These are phyloP conservation scores for Mycena haematopus DNA, from an alignment of 768 basidiomycete species.

Conservation along the genomic window DNA sequence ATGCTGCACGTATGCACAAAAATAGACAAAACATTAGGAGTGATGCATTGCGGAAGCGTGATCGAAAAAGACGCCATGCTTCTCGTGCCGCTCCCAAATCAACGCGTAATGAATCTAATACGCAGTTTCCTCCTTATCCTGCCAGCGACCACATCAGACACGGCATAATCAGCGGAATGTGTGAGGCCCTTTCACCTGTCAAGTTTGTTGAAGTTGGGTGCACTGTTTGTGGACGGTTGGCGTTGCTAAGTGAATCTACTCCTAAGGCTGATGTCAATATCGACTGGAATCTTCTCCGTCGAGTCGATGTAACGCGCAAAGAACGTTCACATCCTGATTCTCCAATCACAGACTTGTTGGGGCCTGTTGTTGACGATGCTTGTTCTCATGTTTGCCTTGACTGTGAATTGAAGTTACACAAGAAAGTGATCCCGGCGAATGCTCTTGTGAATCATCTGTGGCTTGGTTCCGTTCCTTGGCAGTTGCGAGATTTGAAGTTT, in stretches of 20 bases:
- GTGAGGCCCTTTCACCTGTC: too few relatives aligned
- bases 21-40: too few relatives aligned
- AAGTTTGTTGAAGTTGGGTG: neutral
- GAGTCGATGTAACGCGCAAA: neutral
- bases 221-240: neutral
- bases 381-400: neutral
- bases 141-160: too few relatives aligned
- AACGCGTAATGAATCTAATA: too few relatives aligned
- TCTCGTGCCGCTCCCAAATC: too few relatives aligned
- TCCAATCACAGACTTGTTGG: neutral
- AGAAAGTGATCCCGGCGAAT: neutral
- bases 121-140: too few relatives aligned
- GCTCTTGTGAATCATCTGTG: neutral
- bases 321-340: neutral
- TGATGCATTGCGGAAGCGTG: too few relatives aligned
- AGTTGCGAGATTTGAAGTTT: conserved; percentile 29
- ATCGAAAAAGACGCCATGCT: too few relatives aligned
- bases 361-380: neutral
- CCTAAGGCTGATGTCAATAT: neutral
- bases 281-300: neutral
- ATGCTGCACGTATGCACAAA: too few relatives aligned
- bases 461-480: neutral
- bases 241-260: neutral
- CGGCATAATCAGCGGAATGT: too few relatives aligned
- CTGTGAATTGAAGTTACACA: neutral